Percentiles rank a stretch among this genome's conserved stretches.
phyloP scores from a whole-genome alignment of 129 eudicot genomes.

The Tagetes erecta region DNA sequence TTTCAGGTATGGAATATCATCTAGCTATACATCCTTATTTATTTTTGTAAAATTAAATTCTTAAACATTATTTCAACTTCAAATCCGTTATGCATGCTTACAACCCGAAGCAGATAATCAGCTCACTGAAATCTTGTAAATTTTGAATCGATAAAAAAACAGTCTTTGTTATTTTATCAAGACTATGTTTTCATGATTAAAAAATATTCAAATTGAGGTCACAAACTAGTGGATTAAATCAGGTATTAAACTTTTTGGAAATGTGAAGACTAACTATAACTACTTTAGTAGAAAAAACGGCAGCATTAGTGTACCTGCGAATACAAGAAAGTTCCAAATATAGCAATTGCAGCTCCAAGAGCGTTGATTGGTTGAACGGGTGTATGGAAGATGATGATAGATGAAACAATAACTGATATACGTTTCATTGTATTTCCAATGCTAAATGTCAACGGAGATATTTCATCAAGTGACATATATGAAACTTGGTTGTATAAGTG shows the following conservation, averaged over 20 bases:
- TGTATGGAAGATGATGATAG: conserved; percentile 50
- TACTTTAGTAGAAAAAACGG: not conserved
- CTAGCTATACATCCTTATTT: not conserved
- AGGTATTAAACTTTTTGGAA: not conserved
- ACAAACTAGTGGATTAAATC: not conserved
- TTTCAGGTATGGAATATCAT: conserved; percentile 9
- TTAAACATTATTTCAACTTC: not conserved
- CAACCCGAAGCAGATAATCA: too few relatives aligned
- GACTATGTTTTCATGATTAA: not conserved
- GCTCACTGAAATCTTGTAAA: not conserved
- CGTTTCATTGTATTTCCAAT: conserved; percentile 54
- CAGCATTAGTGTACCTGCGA: conserved; percentile 37
- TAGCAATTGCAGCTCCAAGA: conserved; percentile 46
- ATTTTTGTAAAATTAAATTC: not conserved
- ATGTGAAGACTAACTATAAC: not conserved
- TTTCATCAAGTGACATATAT: conserved; percentile 52
- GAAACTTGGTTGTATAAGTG: conserved; percentile 81
- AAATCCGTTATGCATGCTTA: not conserved
- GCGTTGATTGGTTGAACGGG: conserved; percentile 49
- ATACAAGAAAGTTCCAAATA: conserved; percentile 48
- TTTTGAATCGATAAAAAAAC: not conserved
- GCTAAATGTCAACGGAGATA: conserved; percentile 51
- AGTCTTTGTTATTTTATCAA: conserved; percentile 1
- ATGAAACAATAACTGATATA: conserved; percentile 48
- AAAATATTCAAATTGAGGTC: not conserved